These are phyloP conservation scores for Mycena latifolia DNA, from an alignment of 768 basidiomycete species.

Conservation along the genomic window DNA sequence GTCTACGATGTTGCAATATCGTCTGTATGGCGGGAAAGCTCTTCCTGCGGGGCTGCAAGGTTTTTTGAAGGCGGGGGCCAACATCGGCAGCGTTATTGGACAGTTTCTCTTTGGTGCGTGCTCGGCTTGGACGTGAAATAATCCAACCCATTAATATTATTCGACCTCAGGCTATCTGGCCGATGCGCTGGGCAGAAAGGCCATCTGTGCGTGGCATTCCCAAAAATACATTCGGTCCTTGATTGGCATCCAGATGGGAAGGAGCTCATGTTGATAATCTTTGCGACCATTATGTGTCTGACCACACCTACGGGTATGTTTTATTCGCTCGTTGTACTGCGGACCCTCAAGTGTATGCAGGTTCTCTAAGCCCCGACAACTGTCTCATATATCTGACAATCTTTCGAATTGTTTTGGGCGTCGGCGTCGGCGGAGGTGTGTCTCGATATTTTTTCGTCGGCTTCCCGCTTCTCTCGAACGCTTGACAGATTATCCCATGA, in stretches of 20 bases:
- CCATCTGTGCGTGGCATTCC: slow-evolving; percentile 59
- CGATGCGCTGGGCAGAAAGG: slow-evolving; percentile 77
- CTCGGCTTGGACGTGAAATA: not conserved
- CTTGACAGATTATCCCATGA: slow-evolving; percentile 77
- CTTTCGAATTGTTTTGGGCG: slow-evolving; percentile 79
- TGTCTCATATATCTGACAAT: slow-evolving; percentile 73
- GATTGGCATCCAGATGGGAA: slow-evolving; percentile 65
- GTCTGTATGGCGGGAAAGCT: slow-evolving; percentile 63
- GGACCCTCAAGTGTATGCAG: slow-evolving; percentile 36
- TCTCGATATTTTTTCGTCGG: not conserved
- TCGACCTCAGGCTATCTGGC: slow-evolving; percentile 68
- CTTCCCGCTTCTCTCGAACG: not conserved
- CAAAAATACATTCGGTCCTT: not conserved
- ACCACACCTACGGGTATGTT: slow-evolving; percentile 73
- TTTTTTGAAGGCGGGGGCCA: slow-evolving; percentile 73
- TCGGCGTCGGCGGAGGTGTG: slow-evolving; percentile 76
- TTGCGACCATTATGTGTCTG: slow-evolving; percentile 79
- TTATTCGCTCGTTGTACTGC: slow-evolving; percentile 31
- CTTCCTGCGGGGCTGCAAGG: slow-evolving; percentile 71
- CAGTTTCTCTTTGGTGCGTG: slow-evolving; percentile 70
- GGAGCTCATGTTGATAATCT: slow-evolving; percentile 84
- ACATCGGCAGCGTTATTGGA: slow-evolving; percentile 80
- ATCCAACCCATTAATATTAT: not conserved
- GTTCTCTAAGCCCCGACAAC: slow-evolving; percentile 61
- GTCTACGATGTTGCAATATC: slow-evolving; percentile 75